These are phyloP conservation scores for Populus hybrid DNA, from an alignment of 441 rosid genomes.

Conservation along the genomic window DNA sequence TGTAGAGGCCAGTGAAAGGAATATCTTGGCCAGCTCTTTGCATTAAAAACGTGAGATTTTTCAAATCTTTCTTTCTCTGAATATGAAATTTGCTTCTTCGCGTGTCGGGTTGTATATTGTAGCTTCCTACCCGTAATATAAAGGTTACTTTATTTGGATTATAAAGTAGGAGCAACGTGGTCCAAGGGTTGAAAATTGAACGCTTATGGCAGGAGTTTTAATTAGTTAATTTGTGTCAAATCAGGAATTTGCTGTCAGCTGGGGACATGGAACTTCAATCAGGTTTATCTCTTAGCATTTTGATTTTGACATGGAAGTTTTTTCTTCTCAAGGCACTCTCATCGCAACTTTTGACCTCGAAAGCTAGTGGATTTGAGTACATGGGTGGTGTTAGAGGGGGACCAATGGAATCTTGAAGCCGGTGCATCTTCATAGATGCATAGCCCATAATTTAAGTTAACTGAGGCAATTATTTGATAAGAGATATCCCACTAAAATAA, in stretches of 20 bases:
- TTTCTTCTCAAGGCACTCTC: conserved; percentile 45
- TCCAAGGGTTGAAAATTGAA: too few species aligned
- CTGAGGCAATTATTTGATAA: conserved; percentile 28
- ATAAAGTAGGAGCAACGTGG: neutral
- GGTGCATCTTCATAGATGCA: conserved; percentile 4
- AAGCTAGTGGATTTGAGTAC: conserved; percentile 24
- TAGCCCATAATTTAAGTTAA: conserved; percentile 34
- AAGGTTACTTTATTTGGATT: neutral
- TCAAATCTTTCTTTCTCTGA: neutral
- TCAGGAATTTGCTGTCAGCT: conserved; percentile 24
- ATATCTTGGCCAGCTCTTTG: neutral
- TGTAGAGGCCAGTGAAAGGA: neutral
- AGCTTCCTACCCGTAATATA: neutral
- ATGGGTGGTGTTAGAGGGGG: conserved; percentile 22
- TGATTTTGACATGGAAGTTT: conserved; percentile 30
- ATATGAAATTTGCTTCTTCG: neutral
- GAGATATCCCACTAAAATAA: conserved; percentile 10
- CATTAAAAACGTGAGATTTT: neutral
- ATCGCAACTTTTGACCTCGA: conserved; percentile 48
- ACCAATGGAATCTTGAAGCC: conserved; percentile 29
- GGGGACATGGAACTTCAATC: conserved; percentile 31
- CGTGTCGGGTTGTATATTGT: neutral
- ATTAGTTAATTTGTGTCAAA: conserved; percentile 29
- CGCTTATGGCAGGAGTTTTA: neutral
- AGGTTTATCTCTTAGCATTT: conserved; percentile 18